Evolutionary conservation across 805 yeast species (phyloP).

Genomic region (Teunomyces panamensis): DNA sequence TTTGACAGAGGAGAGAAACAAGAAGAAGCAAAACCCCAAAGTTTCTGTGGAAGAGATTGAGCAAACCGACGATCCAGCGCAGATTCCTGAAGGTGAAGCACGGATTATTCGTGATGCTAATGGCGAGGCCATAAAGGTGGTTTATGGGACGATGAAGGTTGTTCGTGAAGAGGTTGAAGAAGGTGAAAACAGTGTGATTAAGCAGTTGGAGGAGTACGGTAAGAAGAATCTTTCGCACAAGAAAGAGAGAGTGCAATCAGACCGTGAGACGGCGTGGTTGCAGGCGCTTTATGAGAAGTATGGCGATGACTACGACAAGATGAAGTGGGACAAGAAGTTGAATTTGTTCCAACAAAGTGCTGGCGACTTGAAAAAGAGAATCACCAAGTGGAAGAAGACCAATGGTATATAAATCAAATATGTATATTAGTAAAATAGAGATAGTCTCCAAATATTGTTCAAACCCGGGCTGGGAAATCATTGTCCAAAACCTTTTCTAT

Average conservation of each 20-base stretch:
- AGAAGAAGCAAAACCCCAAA: conserved; percentile 22
- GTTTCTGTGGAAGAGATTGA: conserved; percentile 39
- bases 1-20: conserved; percentile 33
- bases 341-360: conserved; percentile 79
- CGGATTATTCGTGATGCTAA: conserved; percentile 65
- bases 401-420: conserved; percentile 21
- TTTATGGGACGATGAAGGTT: conserved; percentile 63
- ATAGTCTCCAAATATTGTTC: neutral
- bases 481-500: conserved; percentile 33
- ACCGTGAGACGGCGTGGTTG: conserved; percentile 76
- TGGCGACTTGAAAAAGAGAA: conserved; percentile 77
- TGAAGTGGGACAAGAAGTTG: conserved; percentile 89
- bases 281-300: conserved; percentile 62
- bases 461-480: conserved; percentile 26
- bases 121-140: conserved; percentile 63
- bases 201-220: conserved; percentile 57
- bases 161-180: conserved; percentile 19
- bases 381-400: conserved; percentile 64
- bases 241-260: conserved; percentile 57
- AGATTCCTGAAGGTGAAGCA: conserved; percentile 78
- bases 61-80: conserved; percentile 49
- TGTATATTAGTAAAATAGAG: neutral
- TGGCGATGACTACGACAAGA: conserved; percentile 83
- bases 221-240: conserved; percentile 44
- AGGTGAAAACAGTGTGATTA: conserved; percentile 51